Percentiles rank a stretch among this genome's conserved stretches.
Conservation (phyloP, 441 rosid species). For the Gossypium laxum region DNA sequence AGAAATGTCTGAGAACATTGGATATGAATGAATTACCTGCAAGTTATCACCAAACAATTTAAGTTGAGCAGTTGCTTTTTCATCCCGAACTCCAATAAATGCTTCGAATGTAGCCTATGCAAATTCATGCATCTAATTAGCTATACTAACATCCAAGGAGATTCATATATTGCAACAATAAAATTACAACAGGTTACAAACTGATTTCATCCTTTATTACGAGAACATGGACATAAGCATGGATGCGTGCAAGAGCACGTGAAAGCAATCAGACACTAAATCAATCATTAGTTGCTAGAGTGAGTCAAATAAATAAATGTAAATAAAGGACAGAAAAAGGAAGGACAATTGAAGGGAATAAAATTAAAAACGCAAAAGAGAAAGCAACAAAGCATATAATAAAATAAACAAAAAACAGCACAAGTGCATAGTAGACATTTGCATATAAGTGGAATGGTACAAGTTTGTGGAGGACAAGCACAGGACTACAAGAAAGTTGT, state of each 20-base stretch:
- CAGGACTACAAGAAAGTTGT: too few species aligned
- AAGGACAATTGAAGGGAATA: background rate
- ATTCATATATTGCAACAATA: background rate
- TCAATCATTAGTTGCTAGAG: background rate
- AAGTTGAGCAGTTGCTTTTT: slow-evolving; percentile 67
- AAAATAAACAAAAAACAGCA: background rate
- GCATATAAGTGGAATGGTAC: background rate
- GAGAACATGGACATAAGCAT: background rate
- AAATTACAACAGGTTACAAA: background rate
- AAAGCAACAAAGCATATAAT: background rate
- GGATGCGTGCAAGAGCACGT: background rate
- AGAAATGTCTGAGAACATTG: slow-evolving; percentile 4
- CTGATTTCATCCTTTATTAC: background rate
- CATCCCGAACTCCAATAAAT: slow-evolving; percentile 77
- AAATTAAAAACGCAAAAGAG: background rate
- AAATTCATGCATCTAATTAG: slow-evolving; percentile 15
- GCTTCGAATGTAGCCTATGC: slow-evolving; percentile 79
- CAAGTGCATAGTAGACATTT: background rate
- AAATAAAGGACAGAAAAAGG: background rate
- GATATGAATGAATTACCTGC: slow-evolving; percentile 34
- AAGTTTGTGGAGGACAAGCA: background rate
- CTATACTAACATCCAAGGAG: slow-evolving; percentile 3
- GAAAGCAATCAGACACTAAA: background rate
- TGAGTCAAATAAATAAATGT: background rate
- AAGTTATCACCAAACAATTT: slow-evolving; percentile 80